These are phyloP conservation scores for Gracilaria vermiculophylla DNA, from an alignment of 23 red algal species.

Conservation along the genomic window DNA sequence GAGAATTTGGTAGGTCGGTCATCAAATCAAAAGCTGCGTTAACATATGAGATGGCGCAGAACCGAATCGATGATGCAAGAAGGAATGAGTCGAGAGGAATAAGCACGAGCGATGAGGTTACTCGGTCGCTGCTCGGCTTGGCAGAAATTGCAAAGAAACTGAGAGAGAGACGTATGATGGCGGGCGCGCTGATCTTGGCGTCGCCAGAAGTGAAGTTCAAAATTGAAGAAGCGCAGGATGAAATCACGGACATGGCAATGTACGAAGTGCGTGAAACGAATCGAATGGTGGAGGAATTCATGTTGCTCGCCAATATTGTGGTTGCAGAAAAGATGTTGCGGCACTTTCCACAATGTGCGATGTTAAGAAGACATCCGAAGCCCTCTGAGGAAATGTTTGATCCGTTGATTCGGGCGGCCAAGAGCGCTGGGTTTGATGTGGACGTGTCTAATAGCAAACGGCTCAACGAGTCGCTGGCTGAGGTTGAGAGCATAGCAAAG, in stretches of 20 bases:
- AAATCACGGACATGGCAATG: constrained; percentile 69
- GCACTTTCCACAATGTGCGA: constrained; percentile 84
- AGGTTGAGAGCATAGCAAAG: constrained; percentile 53
- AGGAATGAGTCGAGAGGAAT: constrained; percentile 25
- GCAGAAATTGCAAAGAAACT: constrained; percentile 72
- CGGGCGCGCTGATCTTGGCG: constrained; percentile 88
- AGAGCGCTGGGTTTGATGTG: constrained; percentile 66
- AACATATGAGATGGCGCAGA: constrained; percentile 94
- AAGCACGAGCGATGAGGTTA: constrained; percentile 42
- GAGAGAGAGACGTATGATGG: constrained; percentile 67
- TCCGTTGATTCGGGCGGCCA: constrained; percentile 72
- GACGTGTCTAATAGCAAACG: constrained; percentile 88
- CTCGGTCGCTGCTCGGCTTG: constrained; percentile 58
- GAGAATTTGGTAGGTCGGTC: constrained; percentile 79
- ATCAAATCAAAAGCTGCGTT: constrained; percentile 88
- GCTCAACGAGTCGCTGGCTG: constrained; percentile 80
- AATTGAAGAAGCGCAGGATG: constrained; percentile 63
- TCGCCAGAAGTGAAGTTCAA: constrained; percentile 96
- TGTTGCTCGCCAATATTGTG: constrained; percentile 95
- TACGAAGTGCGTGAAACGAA: constrained; percentile 88
- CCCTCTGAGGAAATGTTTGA: constrained; percentile 93
- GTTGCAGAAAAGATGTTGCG: constrained; percentile 80
- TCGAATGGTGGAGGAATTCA: constrained; percentile 96
- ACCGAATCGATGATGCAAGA: constrained; percentile 68
- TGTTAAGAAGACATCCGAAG: constrained; percentile 85